Conservation (phyloP, 306 rosid genomes). For the Quercus berberidifolia region DNA sequence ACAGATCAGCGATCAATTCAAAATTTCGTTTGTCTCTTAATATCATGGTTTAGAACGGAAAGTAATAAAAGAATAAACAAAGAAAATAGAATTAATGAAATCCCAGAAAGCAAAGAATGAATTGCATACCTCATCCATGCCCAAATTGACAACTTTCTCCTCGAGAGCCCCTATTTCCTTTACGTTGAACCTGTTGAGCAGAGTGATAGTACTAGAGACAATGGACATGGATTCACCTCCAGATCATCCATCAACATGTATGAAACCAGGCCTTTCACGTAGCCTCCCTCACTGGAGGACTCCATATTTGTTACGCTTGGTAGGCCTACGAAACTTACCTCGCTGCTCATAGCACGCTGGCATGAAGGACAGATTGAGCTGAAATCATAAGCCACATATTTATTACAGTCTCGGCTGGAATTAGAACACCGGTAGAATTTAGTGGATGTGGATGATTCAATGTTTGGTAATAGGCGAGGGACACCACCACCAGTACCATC, state of each 20-base stretch:
- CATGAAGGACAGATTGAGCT: not conserved
- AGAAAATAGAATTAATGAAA: too few species aligned
- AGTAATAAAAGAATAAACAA: too few species aligned
- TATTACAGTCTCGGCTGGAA: accelerated
- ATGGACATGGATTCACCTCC: conserved; percentile 26
- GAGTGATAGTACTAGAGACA: not conserved
- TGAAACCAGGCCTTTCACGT: conserved; percentile 22
- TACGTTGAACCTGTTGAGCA: conserved; percentile 17
- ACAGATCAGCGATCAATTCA: too few species aligned
- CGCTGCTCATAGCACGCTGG: too few species aligned
- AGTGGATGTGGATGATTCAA: not conserved
- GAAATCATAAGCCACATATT: not conserved
- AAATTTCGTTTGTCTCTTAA: too few species aligned
- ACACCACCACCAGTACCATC: not conserved
- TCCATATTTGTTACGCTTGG: not conserved
- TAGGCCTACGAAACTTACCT: too few species aligned
- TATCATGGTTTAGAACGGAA: too few species aligned
- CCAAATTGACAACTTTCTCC: conserved; percentile 9
- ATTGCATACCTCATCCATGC: conserved; percentile 23
- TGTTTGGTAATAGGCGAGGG: not conserved
- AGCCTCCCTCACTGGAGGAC: not conserved
- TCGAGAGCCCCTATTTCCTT: conserved; percentile 14
- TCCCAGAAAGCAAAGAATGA: too few species aligned
- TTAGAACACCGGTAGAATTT: not conserved
- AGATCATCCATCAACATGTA: conserved; percentile 40